Evolutionary conservation across 1,284 basidiomycete species (phyloP).

Genomic region (Cystobasidiaceae sp.): DNA sequence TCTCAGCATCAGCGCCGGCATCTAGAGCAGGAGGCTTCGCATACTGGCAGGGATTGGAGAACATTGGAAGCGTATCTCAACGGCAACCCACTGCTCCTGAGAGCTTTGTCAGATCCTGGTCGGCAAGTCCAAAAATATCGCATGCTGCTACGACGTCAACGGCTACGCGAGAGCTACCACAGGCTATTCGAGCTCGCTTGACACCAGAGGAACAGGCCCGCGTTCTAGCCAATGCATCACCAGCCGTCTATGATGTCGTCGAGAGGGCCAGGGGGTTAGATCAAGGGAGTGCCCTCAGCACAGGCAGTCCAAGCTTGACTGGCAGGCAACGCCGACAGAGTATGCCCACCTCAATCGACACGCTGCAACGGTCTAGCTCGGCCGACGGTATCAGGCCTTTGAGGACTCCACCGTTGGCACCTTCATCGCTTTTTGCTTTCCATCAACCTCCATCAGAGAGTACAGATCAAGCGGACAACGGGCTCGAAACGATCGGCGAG

Average conservation of each 20-base stretch:
- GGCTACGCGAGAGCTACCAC: background rate
- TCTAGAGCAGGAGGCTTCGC: no score
- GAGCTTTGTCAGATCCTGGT: background rate
- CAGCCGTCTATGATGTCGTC: constrained; percentile 14
- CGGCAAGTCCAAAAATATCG: background rate
- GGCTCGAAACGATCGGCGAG: constrained; percentile 44
- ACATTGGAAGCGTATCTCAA: no score
- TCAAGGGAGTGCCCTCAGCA: background rate
- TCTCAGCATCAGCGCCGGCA: background rate
- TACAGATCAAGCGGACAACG: background rate
- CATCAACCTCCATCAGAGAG: background rate
- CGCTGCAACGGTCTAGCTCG: no score
- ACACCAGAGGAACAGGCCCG: constrained; percentile 15
- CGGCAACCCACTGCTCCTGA: background rate
- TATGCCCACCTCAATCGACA: constrained; percentile 12
- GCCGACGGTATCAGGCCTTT: background rate
- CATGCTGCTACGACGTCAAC: background rate
- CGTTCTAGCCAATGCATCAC: constrained; percentile 6
- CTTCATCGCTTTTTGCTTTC: constrained; percentile 27
- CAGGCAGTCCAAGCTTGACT: background rate
- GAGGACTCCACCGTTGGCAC: constrained; percentile 33
- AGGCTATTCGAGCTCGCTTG: background rate
- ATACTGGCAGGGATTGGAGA: no score
- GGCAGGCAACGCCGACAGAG: constrained; percentile 15
- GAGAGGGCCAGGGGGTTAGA: constrained; percentile 3